phyloP scores from a whole-genome alignment of 1,284 basidiomycete species.

The Uromyces viciae-fabae region DNA sequence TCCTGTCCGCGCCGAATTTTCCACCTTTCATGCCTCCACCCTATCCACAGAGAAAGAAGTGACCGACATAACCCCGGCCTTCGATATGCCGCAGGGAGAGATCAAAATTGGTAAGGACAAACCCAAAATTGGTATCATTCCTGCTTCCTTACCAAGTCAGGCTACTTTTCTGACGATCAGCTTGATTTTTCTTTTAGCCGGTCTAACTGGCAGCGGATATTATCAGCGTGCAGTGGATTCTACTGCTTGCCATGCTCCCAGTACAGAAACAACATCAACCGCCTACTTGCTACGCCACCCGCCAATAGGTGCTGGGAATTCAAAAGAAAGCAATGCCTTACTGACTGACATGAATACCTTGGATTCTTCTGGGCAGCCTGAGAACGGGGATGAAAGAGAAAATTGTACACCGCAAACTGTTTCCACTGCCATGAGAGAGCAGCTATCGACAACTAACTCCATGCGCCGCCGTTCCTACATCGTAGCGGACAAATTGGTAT shows the following conservation, averaged over 20 bases:
- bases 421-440: background rate
- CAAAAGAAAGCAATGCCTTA: background rate
- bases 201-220: background rate
- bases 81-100: conserved; percentile 11
- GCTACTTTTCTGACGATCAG: background rate
- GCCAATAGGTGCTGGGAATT: too few relatives aligned
- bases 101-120: background rate
- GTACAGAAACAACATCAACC: background rate
- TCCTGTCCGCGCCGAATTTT: background rate
- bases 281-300: background rate
- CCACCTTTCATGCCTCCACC: background rate
- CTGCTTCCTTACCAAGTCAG: conserved; percentile 2
- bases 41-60: background rate
- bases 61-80: background rate
- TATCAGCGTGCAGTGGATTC: background rate
- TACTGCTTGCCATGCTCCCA: background rate
- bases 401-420: background rate
- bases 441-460: background rate
- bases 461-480: conserved; percentile 1
- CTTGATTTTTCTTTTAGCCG: background rate
- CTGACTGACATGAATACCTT: background rate
- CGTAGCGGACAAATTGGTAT: conserved; percentile 2
- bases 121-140: background rate
- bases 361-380: background rate
- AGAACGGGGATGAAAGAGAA: background rate